Evolutionary conservation across 2,329 filamentous ascomycete species (phyloP).

Genomic region (Exserohilum turcica): DNA sequence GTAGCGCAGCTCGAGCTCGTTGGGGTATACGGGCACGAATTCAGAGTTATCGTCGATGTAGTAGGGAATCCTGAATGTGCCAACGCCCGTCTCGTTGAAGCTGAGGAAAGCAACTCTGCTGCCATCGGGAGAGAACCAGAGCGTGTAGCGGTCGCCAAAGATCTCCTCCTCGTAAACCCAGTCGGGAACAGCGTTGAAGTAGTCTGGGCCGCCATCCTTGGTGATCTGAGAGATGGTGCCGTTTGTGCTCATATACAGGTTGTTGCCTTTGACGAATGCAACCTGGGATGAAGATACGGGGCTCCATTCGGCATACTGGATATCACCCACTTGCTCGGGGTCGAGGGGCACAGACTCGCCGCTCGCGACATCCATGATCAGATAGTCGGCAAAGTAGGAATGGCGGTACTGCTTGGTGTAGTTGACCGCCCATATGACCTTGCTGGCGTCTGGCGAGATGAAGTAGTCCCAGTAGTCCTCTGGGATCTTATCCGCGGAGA

Average conservation of each 20-base stretch:
- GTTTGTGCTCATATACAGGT: conserved; percentile 64
- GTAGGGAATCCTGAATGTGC: conserved; percentile 68
- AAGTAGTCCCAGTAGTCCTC: conserved; percentile 62
- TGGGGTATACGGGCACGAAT: conserved; percentile 63
- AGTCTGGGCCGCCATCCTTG: conserved; percentile 62
- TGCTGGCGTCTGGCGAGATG: conserved; percentile 64
- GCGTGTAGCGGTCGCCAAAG: conserved; percentile 56
- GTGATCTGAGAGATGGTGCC: conserved; percentile 64
- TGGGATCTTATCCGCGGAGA: conserved; percentile 63
- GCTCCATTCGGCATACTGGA: conserved; percentile 69
- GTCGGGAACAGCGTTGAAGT: conserved; percentile 67
- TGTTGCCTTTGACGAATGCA: conserved; percentile 70
- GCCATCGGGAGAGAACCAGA: conserved; percentile 65
- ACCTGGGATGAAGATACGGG: conserved; percentile 61
- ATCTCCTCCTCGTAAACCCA: conserved; percentile 69
- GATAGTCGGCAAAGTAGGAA: conserved; percentile 71
- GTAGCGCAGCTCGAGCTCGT: conserved; percentile 67
- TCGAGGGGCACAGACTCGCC: conserved; percentile 62
- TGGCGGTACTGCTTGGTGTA: conserved; percentile 71
- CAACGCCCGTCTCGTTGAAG: conserved; percentile 70
- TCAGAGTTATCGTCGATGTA: conserved; percentile 65
- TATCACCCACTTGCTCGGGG: conserved; percentile 64
- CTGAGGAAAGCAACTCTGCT: conserved; percentile 60
- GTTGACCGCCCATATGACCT: conserved; percentile 67
- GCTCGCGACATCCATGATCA: conserved; percentile 65